Conservation (phyloP, 495 filamentous ascomycete genomes). For the Hyaloscypha finlandica region DNA sequence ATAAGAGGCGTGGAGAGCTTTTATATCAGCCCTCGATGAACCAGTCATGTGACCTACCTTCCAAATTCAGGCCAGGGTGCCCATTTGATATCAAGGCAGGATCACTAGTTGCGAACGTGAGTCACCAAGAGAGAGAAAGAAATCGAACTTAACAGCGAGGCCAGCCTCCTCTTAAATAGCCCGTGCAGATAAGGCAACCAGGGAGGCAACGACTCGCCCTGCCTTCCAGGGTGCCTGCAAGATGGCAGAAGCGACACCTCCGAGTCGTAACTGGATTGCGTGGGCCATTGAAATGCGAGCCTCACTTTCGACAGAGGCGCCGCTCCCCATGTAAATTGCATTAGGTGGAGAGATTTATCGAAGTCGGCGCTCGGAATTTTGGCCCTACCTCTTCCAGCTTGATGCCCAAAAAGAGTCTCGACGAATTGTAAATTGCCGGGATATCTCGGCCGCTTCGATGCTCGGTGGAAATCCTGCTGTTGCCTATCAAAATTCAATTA, state of each 20-base stretch:
- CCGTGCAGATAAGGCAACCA: constrained; percentile 22
- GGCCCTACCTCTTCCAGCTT: neutral
- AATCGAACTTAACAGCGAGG: constrained; percentile 18
- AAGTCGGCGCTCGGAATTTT: neutral
- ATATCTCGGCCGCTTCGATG: neutral
- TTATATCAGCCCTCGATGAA: neutral
- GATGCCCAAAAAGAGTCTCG: neutral
- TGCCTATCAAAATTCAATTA: constrained; percentile 21
- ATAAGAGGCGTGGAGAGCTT: neutral
- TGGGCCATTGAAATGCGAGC: neutral
- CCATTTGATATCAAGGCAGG: neutral
- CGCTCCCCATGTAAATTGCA: neutral
- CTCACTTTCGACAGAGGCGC: constrained; percentile 2
- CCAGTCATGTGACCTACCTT: constrained; percentile 12
- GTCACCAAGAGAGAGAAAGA: constrained; percentile 20
- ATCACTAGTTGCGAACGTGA: constrained; percentile 16
- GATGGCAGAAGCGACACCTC: neutral
- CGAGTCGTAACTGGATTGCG: neutral
- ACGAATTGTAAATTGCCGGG: neutral
- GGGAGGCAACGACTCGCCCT: constrained; percentile 25
- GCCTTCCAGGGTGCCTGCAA: constrained; percentile 8
- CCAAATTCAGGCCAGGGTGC: neutral
- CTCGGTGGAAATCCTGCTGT: neutral
- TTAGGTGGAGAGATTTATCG: neutral
- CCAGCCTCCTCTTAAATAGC: constrained; percentile 19